These are phyloP conservation scores for Nigrograna mackinnonii DNA, from an alignment of 2,329 filamentous ascomycete genomes.

Conservation along the genomic window DNA sequence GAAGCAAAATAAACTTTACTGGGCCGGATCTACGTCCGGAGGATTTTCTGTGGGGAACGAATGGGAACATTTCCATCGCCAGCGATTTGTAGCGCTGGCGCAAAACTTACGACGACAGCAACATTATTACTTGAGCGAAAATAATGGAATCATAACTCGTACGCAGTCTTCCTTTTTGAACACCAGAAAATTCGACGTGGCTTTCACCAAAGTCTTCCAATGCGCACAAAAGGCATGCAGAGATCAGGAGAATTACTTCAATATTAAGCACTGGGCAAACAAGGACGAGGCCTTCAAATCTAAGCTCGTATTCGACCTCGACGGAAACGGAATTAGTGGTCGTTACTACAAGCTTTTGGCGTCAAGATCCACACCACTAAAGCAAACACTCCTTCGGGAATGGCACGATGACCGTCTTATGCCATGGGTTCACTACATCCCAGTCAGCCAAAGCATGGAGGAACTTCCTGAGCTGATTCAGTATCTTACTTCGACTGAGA, in stretches of 20 bases:
- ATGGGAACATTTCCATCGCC: constrained; percentile 54
- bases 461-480: constrained; percentile 19
- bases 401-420: constrained; percentile 41
- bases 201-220: constrained; percentile 52
- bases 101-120: constrained; percentile 13
- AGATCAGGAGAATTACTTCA: constrained; percentile 18
- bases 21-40: constrained; percentile 61
- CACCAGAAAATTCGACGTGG: constrained; percentile 44
- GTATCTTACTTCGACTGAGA: constrained; percentile 12
- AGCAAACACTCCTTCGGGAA: constrained; percentile 40
- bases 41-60: constrained; percentile 39
- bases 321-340: constrained; percentile 23
- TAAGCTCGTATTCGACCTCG: constrained; percentile 17
- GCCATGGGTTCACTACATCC: constrained; percentile 41
- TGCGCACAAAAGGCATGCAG: constrained; percentile 31
- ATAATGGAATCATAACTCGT: constrained; percentile 20
- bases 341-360: constrained; percentile 19
- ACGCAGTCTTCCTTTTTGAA: constrained; percentile 1
- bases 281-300: constrained; percentile 6
- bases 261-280: constrained; percentile 2
- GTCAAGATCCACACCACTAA: constrained; percentile 18
- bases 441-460: constrained; percentile 23
- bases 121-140: constrained; percentile 15
- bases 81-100: constrained; percentile 46
- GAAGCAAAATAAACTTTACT: constrained; percentile 59